Evolutionary conservation across 1,284 basidiomycete species (phyloP).

Genomic region (Agaricales sp.): DNA sequence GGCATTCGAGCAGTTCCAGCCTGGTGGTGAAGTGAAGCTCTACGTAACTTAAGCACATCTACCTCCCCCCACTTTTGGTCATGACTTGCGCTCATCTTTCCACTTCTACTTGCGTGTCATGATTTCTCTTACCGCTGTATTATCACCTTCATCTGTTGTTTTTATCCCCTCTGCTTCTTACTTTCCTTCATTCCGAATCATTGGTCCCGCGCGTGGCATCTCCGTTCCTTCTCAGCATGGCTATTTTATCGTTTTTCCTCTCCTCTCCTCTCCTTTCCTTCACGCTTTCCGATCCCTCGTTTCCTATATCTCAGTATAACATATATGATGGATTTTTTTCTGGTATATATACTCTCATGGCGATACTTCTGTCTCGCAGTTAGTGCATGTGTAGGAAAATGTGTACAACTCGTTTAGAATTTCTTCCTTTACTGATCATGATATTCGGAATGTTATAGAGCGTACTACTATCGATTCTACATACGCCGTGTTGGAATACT

Average conservation of each 20-base stretch:
- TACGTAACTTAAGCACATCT: slow-evolving; percentile 48
- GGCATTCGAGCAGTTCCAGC: slow-evolving; percentile 73
- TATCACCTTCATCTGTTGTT: background rate
- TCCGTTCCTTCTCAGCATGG: background rate
- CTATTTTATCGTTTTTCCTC: background rate
- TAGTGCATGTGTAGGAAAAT: background rate
- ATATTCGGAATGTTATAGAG: background rate
- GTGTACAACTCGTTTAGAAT: background rate
- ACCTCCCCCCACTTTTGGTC: slow-evolving; percentile 8
- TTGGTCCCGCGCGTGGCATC: background rate
- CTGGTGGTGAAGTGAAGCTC: slow-evolving; percentile 65
- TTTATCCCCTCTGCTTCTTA: background rate
- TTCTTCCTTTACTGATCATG: background rate
- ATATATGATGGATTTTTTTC: background rate
- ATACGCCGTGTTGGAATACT: too few species aligned
- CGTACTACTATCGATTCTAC: too few species aligned
- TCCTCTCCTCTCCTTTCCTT: background rate
- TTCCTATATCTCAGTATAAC: background rate
- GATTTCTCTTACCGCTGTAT: slow-evolving; percentile 9
- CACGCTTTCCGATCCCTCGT: background rate
- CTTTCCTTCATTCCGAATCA: background rate
- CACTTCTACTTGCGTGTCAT: slow-evolving; percentile 13
- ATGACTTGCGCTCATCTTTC: slow-evolving; percentile 11
- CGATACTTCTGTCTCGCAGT: background rate
- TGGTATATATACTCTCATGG: background rate